Evolutionary conservation across 2,329 filamentous ascomycete genomes (phyloP).

Genomic region (Cladophialophora immunda): DNA sequence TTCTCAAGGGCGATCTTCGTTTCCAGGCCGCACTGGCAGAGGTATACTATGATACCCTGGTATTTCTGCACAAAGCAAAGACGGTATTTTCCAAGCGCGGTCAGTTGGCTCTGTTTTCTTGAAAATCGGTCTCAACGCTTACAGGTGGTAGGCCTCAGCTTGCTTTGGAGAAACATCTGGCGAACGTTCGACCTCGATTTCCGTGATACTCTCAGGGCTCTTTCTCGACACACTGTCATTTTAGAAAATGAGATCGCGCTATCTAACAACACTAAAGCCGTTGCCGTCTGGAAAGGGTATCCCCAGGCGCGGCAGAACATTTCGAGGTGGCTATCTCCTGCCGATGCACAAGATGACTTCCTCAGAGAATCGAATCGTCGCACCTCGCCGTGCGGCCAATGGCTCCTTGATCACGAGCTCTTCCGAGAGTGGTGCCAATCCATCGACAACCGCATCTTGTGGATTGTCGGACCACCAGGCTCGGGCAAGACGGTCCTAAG

Average conservation of each 20-base stretch:
- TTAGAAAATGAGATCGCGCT: not conserved
- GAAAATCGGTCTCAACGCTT: not conserved
- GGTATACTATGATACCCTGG: conserved; percentile 2
- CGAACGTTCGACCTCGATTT: not conserved
- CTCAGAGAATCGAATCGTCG: not conserved
- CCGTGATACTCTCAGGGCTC: not conserved
- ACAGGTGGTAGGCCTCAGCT: not conserved
- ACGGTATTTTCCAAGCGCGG: not conserved
- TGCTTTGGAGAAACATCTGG: not conserved
- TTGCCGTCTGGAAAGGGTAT: not conserved
- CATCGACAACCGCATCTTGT: not conserved
- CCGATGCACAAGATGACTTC: not conserved
- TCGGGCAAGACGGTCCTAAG: conserved; percentile 96
- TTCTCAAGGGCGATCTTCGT: not conserved
- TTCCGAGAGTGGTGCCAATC: not conserved
- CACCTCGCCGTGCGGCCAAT: not conserved
- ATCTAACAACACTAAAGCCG: not conserved
- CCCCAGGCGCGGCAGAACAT: not conserved
- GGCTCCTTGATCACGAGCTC: not conserved
- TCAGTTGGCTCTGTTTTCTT: not conserved
- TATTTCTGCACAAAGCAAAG: not conserved
- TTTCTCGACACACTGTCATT: not conserved
- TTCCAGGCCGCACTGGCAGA: not conserved
- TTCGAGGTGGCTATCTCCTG: not conserved
- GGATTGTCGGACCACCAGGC: conserved; percentile 76